phyloP scores from a whole-genome alignment of 352 stramenopile genomes.

The Pythium aristosporum region DNA sequence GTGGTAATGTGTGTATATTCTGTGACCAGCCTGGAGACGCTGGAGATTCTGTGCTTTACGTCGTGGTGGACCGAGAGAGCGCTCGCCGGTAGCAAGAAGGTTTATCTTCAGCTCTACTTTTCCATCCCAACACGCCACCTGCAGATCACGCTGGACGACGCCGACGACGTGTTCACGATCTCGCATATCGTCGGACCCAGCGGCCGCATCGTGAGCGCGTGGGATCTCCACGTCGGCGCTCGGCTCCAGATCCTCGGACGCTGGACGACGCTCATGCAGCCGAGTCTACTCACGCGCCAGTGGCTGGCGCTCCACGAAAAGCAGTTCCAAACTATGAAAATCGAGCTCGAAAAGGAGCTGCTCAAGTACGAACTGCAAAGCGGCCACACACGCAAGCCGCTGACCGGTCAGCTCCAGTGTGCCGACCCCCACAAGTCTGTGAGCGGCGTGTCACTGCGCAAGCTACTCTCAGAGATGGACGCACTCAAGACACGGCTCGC shows the following conservation, averaged over 20 bases:
- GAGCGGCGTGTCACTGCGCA: slow-evolving; percentile 43
- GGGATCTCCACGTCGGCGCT: slow-evolving; percentile 70
- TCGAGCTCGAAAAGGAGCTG: slow-evolving; percentile 50
- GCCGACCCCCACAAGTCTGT: slow-evolving; percentile 50
- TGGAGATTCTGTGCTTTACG: slow-evolving; percentile 72
- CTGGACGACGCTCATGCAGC: slow-evolving; percentile 68
- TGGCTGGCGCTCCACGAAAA: slow-evolving; percentile 64
- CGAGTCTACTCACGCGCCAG: slow-evolving; percentile 67
- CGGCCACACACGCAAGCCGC: slow-evolving; percentile 28
- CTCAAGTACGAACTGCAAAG: slow-evolving; percentile 61
- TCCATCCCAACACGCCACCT: slow-evolving; percentile 65
- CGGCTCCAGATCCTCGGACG: slow-evolving; percentile 59
- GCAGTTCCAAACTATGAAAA: slow-evolving; percentile 34
- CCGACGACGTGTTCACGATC: slow-evolving; percentile 74
- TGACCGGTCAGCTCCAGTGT: slow-evolving; percentile 43
- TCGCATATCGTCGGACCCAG: slow-evolving; percentile 57
- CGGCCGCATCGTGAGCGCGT: slow-evolving; percentile 47
- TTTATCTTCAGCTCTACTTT: slow-evolving; percentile 55
- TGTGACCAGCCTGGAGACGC: slow-evolving; percentile 35
- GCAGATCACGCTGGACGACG: slow-evolving; percentile 62
- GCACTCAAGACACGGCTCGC: slow-evolving; percentile 46
- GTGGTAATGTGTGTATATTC: background rate
- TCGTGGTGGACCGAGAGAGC: slow-evolving; percentile 66
- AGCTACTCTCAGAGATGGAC: slow-evolving; percentile 46
- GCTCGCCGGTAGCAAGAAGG: slow-evolving; percentile 35